These are phyloP conservation scores for Mycena chlorophos DNA, from an alignment of 768 basidiomycete genomes.

Conservation along the genomic window DNA sequence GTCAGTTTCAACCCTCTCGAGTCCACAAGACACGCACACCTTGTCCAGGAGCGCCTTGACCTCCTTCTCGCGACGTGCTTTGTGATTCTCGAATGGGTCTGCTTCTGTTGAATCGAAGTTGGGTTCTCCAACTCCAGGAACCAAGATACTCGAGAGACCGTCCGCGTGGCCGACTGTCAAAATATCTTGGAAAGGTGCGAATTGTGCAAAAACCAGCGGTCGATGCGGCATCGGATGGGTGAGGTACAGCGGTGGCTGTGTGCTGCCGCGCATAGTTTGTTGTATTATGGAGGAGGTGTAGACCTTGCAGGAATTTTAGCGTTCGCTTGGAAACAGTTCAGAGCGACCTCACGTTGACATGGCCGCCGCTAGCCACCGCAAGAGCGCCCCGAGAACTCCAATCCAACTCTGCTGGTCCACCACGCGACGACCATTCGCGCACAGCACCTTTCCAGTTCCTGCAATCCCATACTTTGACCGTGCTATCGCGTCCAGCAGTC, in stretches of 20 bases:
- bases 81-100: slow-evolving; percentile 90
- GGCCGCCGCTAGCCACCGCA: slow-evolving; percentile 79
- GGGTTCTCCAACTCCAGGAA: slow-evolving; percentile 91
- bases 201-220: slow-evolving; percentile 74
- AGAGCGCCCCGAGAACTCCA: slow-evolving; percentile 88
- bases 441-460: slow-evolving; percentile 92
- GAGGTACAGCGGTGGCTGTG: slow-evolving; percentile 80
- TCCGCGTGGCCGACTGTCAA: slow-evolving; percentile 75
- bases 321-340: background rate
- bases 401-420: slow-evolving; percentile 66
- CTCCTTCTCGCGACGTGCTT: slow-evolving; percentile 82
- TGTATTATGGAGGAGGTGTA: slow-evolving; percentile 72
- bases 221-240: slow-evolving; percentile 83
- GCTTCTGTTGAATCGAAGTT: slow-evolving; percentile 94
- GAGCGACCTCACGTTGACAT: slow-evolving; percentile 64
- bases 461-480: slow-evolving; percentile 95
- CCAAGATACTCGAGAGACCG: slow-evolving; percentile 82
- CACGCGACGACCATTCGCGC: slow-evolving; percentile 71
- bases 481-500: slow-evolving; percentile 83
- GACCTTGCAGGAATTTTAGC: slow-evolving; percentile 46
- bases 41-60: slow-evolving; percentile 90
- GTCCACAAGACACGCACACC: slow-evolving; percentile 43
- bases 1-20: too few species aligned
- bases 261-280: slow-evolving; percentile 46
- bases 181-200: slow-evolving; percentile 87